Base-by-base conservation (phyloP, 352 stramenopile genomes). In the Pythium rhizo-oryzae region DNA sequence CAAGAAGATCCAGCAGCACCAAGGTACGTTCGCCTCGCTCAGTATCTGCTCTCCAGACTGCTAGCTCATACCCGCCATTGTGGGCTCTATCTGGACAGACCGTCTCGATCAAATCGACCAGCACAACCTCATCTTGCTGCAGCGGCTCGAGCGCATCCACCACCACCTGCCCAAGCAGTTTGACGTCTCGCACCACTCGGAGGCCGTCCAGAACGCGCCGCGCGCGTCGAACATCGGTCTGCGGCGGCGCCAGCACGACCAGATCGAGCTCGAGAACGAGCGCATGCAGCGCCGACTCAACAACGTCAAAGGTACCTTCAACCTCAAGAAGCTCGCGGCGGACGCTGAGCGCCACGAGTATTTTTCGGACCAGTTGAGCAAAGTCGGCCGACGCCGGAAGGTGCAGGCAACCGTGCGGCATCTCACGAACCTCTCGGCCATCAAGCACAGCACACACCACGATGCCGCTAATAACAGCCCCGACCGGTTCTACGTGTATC, bases 61-160 rank as follows among this genome's bases (percentile, higher is more conserved):
- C 35, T 41, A n/a, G 12, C 18, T 19, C 18, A 19, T 15, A 19
- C 11, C n/a, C 41, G 41, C 41, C 37, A 53, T 30, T 24, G 6
- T 47, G 41, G 13, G 19, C 23, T 35, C 12, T 59, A 4, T 25
- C 12, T 11, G 16, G 6, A 30, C 35, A 91, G 83, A 91, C 55
- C 75, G 80, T 9, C 65, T 85, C 12, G 63, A 74, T 5, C 66
- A 79, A 65, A 88, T 91, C 51, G 62, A 65, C 7, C 72, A 84
- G 35, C 69, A 87, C 56, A 91, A 91, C 37, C 56, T 78, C 37
- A 64, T 84, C 0, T 50, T 91, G 23, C 62, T 91, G 8, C 37
- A 77, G 24, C 71, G 71, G 2, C 74, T 91, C 18, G 83, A 90
- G 62, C 72, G 70, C 8, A 90, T 90, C 53, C 83, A 90, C 56